Conservation (phyloP, 305 asterid species). For the Fraxinus ornus region DNA sequence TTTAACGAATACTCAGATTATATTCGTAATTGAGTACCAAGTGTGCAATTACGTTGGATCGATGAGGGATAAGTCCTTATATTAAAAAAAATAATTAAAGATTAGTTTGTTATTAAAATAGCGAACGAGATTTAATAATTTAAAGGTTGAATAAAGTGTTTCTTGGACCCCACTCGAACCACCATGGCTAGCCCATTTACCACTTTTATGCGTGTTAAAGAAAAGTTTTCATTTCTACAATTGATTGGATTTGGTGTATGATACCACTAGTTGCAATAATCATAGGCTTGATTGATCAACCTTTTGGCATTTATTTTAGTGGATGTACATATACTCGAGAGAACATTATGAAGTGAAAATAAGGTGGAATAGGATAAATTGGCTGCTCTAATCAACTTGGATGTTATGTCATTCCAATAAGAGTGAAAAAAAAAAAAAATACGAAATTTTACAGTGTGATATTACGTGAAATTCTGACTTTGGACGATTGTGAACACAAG, state of each 20-base stretch:
- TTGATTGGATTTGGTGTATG: background rate
- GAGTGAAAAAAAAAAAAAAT: background rate
- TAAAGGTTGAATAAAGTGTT: background rate
- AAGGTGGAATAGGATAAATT: background rate
- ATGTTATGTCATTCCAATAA: background rate
- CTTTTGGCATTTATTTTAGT: background rate
- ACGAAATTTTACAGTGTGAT: background rate
- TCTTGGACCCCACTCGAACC: background rate
- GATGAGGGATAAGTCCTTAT: background rate
- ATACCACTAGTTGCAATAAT: background rate
- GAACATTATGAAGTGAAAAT: background rate
- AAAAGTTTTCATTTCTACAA: background rate
- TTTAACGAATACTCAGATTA: background rate
- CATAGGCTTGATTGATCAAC: background rate
- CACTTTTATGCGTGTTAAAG: background rate
- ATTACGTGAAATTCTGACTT: background rate
- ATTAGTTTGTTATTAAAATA: background rate
- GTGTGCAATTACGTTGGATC: background rate
- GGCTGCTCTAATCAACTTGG: background rate
- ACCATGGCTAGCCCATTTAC: background rate
- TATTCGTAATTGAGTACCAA: background rate
- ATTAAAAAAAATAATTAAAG: background rate
- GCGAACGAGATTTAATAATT: background rate
- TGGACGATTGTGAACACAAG: background rate
- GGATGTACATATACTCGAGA: background rate